These are phyloP conservation scores for Solanum chacoense DNA, from an alignment of 305 asterid genomes.

Conservation along the genomic window DNA sequence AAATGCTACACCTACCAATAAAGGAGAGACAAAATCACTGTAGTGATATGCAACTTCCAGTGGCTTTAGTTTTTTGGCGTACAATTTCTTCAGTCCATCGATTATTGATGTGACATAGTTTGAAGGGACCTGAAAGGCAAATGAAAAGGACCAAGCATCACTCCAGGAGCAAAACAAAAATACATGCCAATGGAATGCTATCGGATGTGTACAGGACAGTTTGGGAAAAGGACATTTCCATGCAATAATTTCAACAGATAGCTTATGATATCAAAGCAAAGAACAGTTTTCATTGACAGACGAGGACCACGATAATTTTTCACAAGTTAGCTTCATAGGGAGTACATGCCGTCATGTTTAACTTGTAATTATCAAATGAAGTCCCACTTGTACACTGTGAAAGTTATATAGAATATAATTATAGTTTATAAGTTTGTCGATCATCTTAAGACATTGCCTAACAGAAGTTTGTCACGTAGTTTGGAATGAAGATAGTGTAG, in stretches of 20 bases:
- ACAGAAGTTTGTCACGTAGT: neutral
- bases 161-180: neutral
- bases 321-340: neutral
- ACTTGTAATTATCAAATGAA: neutral
- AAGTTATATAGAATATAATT: neutral
- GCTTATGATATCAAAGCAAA: neutral
- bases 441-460: neutral
- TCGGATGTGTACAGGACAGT: neutral
- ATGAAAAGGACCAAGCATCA: neutral
- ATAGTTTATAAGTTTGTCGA: neutral
- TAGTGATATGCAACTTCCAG: conserved; percentile 68
- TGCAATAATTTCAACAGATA: neutral
- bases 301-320: neutral
- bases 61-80: conserved; percentile 80
- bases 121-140: conserved; percentile 46
- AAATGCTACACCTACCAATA: conserved; percentile 40
- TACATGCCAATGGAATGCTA: neutral
- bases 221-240: neutral
- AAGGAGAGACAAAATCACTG: conserved; percentile 85
- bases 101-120: conserved; percentile 72
- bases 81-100: conserved; percentile 89
- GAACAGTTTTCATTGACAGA: neutral
- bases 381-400: neutral
- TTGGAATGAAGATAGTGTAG: neutral
- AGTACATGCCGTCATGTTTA: neutral